Base-by-base conservation (phyloP, 202 grass and related monocot species). In the Dendrocalamus latiflorus region DNA sequence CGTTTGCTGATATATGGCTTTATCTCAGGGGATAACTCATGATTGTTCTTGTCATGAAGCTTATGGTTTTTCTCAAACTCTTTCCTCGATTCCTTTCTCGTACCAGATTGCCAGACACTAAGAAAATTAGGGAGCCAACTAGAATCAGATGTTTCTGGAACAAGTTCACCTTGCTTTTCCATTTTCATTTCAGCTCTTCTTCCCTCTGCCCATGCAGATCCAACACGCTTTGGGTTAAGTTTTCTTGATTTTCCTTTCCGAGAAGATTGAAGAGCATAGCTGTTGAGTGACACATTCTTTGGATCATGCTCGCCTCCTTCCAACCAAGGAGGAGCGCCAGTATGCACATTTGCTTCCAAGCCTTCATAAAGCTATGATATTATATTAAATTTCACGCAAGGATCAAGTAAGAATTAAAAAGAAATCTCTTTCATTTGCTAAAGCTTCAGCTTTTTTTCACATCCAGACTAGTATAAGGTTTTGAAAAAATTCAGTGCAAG, bases 101-200 rank as follows among this genome's bases (percentile, higher is more conserved):
- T 93, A 21, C 96, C 93, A 82, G 89, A 82, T 79, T 95, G 91
- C 93, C 93, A 98, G 41, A 95, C 93, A 83, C 96, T 65, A 39
- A 91, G 91, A 87, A 98, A 98, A 79, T 98, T 98, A 8, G 96
- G 96, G 66, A 98, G 96, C 96, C 96, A 95, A 70, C 77, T 91
- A 77, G 90, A 79, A 67, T 87, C 86, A 82, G 74, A 81, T 38
- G 20, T 65, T 69, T 82, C 84, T 75, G 88, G 71, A 77, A 88
- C 60, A 77, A 85, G 64, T 83, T 91, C 77, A 20, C 86, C 94
- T 47, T 61, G 76, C 74, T 93, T 99, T 82, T 99, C 89, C 87
- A 84, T 84, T 67, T 95, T 85, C 72, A 98, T 86, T 83, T 99
- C 93, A 74, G 87, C 83, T 89, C 89, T 88, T 81, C 93, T 91